phyloP scores from a whole-genome alignment of 805 yeast genomes.

The Cyberlindnera americana region DNA sequence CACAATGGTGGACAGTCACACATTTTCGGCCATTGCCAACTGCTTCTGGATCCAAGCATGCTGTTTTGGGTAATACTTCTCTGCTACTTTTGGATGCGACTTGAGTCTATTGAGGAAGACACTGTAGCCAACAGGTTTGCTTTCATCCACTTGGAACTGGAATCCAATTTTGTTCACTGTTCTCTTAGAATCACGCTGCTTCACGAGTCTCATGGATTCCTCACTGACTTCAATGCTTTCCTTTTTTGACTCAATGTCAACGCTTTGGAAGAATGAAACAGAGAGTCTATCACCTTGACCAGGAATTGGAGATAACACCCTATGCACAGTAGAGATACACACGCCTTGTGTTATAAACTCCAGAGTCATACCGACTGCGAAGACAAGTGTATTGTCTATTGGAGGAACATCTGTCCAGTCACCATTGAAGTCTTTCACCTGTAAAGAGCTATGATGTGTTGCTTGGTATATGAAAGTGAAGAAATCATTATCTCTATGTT shows the following conservation, averaged over 20 bases:
- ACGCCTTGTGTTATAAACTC: slow-evolving; percentile 47
- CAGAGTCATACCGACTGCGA: slow-evolving; percentile 47
- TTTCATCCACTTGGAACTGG: slow-evolving; percentile 25
- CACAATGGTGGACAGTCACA: too few relatives aligned
- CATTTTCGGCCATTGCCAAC: slow-evolving; percentile 9
- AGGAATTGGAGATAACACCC: slow-evolving; percentile 33
- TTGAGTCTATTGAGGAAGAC: slow-evolving; percentile 46
- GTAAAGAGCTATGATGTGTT: slow-evolving; percentile 40
- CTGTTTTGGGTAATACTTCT: slow-evolving; percentile 41
- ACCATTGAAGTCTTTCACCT: slow-evolving; percentile 45
- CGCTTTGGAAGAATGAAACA: slow-evolving; percentile 46
- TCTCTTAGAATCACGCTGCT: slow-evolving; percentile 19
- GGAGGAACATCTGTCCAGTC: slow-evolving; percentile 46
- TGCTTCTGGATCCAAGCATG: slow-evolving; percentile 32
- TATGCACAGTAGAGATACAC: slow-evolving; percentile 48
- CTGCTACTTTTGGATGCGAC: slow-evolving; percentile 48
- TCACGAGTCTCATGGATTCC: slow-evolving; percentile 16
- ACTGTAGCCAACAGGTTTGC: slow-evolving; percentile 43
- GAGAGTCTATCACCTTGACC: slow-evolving; percentile 36
- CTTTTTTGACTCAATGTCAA: slow-evolving; percentile 31
- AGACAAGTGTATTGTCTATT: slow-evolving; percentile 37
- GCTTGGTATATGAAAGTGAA: slow-evolving; percentile 60
- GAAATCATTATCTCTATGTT: slow-evolving; percentile 65
- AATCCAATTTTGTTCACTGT: slow-evolving; percentile 25
- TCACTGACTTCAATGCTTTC: slow-evolving; percentile 17